These are phyloP conservation scores for Musa balbisiana DNA, from an alignment of 202 grass and related monocot genomes.

Conservation along the genomic window DNA sequence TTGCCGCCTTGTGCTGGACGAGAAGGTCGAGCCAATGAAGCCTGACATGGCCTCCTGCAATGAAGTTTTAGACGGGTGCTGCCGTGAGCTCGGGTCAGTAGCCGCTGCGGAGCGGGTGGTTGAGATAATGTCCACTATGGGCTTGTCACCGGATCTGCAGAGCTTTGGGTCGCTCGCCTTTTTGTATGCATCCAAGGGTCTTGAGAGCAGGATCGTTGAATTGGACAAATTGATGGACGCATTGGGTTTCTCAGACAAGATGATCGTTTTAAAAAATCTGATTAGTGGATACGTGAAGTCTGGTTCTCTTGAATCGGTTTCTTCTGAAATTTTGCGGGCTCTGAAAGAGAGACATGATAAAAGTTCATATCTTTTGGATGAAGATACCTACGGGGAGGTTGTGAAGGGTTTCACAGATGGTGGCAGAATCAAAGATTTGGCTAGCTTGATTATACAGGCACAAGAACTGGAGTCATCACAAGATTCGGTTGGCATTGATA, in stretches of 20 bases:
- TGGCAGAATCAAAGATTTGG: constrained; percentile 55
- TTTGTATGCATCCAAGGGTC: constrained; percentile 70
- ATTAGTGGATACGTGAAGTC: constrained; percentile 60
- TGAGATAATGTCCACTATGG: constrained; percentile 61
- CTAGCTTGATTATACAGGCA: constrained; percentile 58
- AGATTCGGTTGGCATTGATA: constrained; percentile 28
- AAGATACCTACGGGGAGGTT: constrained; percentile 49
- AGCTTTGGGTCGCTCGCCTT: constrained; percentile 79
- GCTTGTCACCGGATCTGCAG: constrained; percentile 48
- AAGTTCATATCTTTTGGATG: constrained; percentile 31
- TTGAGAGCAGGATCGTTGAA: constrained; percentile 49
- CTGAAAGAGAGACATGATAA: constrained; percentile 43
- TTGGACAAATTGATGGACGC: constrained; percentile 79
- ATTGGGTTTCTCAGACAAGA: constrained; percentile 50
- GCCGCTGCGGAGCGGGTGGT: constrained; percentile 65
- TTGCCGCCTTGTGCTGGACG: constrained; percentile 45
- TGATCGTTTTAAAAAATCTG: constrained; percentile 67
- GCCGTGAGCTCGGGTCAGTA: constrained; percentile 46
- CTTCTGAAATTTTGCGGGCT: constrained; percentile 42
- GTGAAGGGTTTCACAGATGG: constrained; percentile 47
- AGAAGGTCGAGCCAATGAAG: constrained; percentile 47
- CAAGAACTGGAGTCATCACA: constrained; percentile 62
- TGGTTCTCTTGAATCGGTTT: constrained; percentile 47
- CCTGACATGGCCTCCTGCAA: constrained; percentile 66
- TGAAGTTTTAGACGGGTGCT: constrained; percentile 61